Base-by-base conservation (phyloP, 106 monocot species). In the Agapanthus africanus region DNA sequence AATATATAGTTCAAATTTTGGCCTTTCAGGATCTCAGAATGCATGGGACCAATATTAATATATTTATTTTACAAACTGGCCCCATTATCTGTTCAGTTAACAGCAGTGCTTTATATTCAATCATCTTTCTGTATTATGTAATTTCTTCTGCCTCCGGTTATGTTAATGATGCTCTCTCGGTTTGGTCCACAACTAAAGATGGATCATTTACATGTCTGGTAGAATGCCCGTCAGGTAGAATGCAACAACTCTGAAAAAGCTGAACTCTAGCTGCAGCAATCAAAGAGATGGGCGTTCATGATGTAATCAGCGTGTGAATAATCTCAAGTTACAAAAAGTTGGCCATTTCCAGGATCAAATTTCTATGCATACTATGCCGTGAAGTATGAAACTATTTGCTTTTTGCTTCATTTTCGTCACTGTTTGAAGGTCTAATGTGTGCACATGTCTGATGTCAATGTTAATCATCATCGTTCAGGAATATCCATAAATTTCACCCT, bases 191-290 rank as follows among this genome's bases (percentile, higher is more conserved):
- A 18, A 34, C 61, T 61, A 16, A n/a, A 61, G 6, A 61, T 5
- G n/a, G 14, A 61, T n/a, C 34, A 61, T 34, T 28, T 36, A n/a
- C 32, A 59, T 61, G n/a, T n/a, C n/a, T n/a, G n/a, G n/a, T n/a
- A n/a, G n/a, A n/a, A n/a, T n/a, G n/a, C n/a, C n/a, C n/a, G 61
- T 25, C 61, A 36, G 23, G 35, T 25, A 61, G 16, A 61, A 61
- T 61, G 61, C 33, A 61, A 36, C 61, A 35, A 36, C 61, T 56
- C 5, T 18, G 35, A 61, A 61, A 36, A 33, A 35, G 4, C 35
- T 1, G 61, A 32, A 59, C 1, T 59, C 32, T 31, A 22, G 35
- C 8, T 19, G 61, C 33, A 61, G 36, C 23, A 61, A 61, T 36
- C 6, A n/a, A n/a, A 19, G 32, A 61, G 61, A 18, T 36, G 36